These are phyloP conservation scores for Micractinium conductrix DNA, from an alignment of 139 green algal genomes.

Conservation along the genomic window DNA sequence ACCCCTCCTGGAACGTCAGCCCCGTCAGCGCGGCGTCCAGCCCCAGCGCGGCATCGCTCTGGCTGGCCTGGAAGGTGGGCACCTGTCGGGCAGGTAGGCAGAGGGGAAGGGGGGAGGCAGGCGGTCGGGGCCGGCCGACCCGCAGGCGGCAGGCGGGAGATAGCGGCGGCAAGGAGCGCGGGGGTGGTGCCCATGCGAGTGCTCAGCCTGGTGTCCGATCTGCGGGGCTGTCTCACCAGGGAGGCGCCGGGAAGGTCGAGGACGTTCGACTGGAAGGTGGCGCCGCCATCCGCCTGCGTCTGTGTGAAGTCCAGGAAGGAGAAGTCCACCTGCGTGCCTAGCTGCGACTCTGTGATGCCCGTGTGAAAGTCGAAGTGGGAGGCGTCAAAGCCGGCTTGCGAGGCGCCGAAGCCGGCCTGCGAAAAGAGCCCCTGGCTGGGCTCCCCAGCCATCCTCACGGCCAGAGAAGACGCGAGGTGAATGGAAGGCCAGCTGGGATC, in stretches of 20 bases:
- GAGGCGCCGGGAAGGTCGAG: too few species aligned
- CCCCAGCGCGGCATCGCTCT: constrained; percentile 25
- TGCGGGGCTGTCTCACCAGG: too few species aligned
- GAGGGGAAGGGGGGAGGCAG: background rate
- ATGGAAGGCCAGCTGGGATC: too few species aligned
- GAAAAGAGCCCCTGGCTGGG: background rate
- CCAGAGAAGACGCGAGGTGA: too few species aligned
- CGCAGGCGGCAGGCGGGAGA: too few species aligned
- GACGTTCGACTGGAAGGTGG: too few species aligned
- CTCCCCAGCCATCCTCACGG: too few species aligned
- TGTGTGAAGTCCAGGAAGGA: constrained; percentile 39
- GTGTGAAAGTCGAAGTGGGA: constrained; percentile 7
- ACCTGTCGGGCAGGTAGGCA: constrained; percentile 11
- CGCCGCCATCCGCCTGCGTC: too few species aligned
- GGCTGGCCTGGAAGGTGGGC: constrained; percentile 25
- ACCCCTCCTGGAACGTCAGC: constrained; percentile 43
- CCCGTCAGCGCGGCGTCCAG: constrained; percentile 22
- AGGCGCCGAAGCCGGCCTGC: background rate
- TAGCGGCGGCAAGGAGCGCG: too few species aligned
- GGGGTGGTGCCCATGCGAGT: too few species aligned
- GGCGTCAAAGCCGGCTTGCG: background rate
- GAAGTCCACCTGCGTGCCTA: constrained; percentile 36
- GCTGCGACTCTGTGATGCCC: constrained; percentile 15
- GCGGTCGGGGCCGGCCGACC: background rate
- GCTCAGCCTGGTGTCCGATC: too few species aligned